Evolutionary conservation across 495 filamentous ascomycete species (phyloP).

Genomic region (Penicillium lagena): DNA sequence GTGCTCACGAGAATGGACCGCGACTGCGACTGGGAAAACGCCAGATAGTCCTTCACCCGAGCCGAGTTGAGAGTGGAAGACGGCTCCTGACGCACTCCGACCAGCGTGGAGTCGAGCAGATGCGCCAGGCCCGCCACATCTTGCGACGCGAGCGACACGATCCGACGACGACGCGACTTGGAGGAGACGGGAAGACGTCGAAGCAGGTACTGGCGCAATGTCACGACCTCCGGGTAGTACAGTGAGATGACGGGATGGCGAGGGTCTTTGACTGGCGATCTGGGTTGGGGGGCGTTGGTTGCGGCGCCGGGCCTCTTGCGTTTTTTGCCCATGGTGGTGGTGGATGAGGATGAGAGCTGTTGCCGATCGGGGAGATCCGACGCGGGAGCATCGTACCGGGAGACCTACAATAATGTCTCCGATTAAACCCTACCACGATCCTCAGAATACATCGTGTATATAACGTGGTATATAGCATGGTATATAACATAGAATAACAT

Average conservation of each 20-base stretch:
- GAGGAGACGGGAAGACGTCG: slow-evolving; percentile 45
- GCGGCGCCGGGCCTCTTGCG: slow-evolving; percentile 21
- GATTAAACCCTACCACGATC: too few relatives aligned
- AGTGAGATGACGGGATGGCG: slow-evolving; percentile 62
- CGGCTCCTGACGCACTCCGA: slow-evolving; percentile 44
- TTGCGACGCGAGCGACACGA: slow-evolving; percentile 24
- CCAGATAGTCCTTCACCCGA: slow-evolving; percentile 50
- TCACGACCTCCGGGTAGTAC: slow-evolving; percentile 64
- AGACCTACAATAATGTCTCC: too few relatives aligned
- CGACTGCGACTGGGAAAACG: slow-evolving; percentile 57
- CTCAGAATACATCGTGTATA: too few relatives aligned
- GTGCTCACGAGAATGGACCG: slow-evolving; percentile 26
- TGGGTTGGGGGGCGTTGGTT: too few relatives aligned
- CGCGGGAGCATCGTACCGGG: too few relatives aligned
- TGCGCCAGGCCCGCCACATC: slow-evolving; percentile 25
- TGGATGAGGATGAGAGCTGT: neutral
- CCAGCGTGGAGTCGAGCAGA: slow-evolving; percentile 62
- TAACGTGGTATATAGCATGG: too few relatives aligned
- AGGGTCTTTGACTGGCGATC: too few relatives aligned
- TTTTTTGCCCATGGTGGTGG: slow-evolving; percentile 33
- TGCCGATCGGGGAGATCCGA: too few relatives aligned
- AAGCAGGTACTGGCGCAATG: slow-evolving; percentile 67
- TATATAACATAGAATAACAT: too few relatives aligned
- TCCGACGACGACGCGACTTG: slow-evolving; percentile 43
- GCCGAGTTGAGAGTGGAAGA: slow-evolving; percentile 28